Conservation (phyloP, 2,329 filamentous ascomycete species). For the Raffaelea albimanens region DNA sequence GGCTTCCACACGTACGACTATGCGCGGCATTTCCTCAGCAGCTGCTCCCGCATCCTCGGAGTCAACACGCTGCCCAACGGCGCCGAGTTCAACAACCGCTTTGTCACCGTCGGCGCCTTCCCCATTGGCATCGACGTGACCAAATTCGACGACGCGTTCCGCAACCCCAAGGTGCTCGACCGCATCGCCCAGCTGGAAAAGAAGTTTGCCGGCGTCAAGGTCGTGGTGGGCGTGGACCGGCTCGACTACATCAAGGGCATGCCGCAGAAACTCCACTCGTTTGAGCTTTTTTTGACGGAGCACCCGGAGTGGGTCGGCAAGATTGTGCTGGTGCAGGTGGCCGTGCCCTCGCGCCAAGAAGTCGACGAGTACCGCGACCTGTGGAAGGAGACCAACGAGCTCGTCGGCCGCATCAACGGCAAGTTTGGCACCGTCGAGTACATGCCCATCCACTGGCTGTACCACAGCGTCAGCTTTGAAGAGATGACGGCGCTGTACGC, state of each 20-base stretch:
- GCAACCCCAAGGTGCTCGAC: conserved; percentile 77
- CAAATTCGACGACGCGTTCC: conserved; percentile 82
- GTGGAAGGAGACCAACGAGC: conserved; percentile 88
- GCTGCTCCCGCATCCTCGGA: conserved; percentile 81
- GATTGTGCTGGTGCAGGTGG: conserved; percentile 91
- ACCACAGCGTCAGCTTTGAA: conserved; percentile 91
- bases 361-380: conserved; percentile 98
- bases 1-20: conserved; percentile 99
- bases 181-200: conserved; percentile 75
- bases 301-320: conserved; percentile 98
- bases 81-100: conserved; percentile 80
- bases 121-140: conserved; percentile 97
- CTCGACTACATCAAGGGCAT: conserved; percentile 99
- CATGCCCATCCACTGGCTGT: conserved; percentile 97
- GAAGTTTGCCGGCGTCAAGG: conserved; percentile 92
- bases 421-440: conserved; percentile 96
- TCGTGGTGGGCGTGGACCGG: conserved; percentile 93
- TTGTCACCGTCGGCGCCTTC: conserved; percentile 88
- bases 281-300: conserved; percentile 93
- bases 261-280: conserved; percentile 90
- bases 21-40: conserved; percentile 93
- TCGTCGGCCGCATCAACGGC: conserved; percentile 94
- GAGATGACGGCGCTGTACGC: conserved; percentile 91
- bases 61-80: conserved; percentile 83
- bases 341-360: conserved; percentile 87